Base-by-base conservation (phyloP, 306 rosid species). In the Malus sieversii region DNA sequence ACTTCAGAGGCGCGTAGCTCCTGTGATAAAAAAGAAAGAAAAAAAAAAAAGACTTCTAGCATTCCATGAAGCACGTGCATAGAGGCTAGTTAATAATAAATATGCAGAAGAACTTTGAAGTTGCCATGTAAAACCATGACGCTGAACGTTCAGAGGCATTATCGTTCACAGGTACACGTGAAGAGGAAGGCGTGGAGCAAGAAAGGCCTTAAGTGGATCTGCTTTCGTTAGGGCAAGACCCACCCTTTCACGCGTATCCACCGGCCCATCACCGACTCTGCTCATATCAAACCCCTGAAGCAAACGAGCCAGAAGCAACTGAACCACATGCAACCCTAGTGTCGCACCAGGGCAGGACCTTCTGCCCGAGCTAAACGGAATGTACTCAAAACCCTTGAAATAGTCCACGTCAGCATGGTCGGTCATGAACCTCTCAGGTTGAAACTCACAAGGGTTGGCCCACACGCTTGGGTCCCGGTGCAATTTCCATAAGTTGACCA, bases 291-390 rank as follows among this genome's bases (percentile, higher is more conserved):
- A 83, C 10, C 84, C 87, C 6, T 83, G 84, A 76, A 83, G 6
- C 73, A 83, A 35, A 11, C 84, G 79, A 76, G 79, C 87, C 42
- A 83, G 10, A 16, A 75, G 64, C 22, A 74, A 46, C 10, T 78
- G 73, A 63, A 82, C 79, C 29, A 82, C 79, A 3, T 29, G 33
- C 79, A 82, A 4, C 60, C 82, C 85, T 18, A 53, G 73, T 1
- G 76, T 63, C 29, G 45, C 22, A 15, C 74, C 87, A 0, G 87
- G 87, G 70, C 84, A 83, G 1, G 79, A 59, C 45, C 87, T 78
- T 58, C 87, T 68, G 0, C 87, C 87, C 18, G 74, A 61, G 25
- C 87, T 63, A n/a, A 83, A 83, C 0, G 87, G 84, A 32, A 80
- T 63, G 35, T 75, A 80, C 72, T 84, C 80, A 14, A 76, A 84